A percentile compares a stretch with the other conserved stretches of the same genome.
phyloP scores from a whole-genome alignment of 2,329 filamentous ascomycete genomes.

The Cercospora berteroae region DNA sequence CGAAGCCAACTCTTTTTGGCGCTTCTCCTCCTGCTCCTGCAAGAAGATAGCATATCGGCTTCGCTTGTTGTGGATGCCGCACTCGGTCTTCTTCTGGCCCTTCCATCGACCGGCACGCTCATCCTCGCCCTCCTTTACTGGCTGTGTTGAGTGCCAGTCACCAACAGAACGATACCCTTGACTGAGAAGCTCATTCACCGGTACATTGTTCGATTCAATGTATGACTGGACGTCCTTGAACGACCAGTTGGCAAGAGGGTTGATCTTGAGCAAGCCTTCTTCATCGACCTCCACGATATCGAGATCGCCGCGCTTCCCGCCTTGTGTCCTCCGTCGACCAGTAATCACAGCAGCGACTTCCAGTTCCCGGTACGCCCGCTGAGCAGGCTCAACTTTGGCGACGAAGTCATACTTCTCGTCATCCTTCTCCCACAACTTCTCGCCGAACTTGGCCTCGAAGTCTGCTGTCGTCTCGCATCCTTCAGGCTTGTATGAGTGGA shows the following conservation, averaged over 20 bases:
- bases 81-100: conserved; percentile 93
- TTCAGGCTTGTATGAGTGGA: conserved; percentile 88
- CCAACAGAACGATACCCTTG: conserved; percentile 96
- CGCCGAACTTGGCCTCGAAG: conserved; percentile 79
- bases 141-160: conserved; percentile 95
- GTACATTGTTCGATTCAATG: conserved; percentile 79
- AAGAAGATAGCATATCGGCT: conserved; percentile 88
- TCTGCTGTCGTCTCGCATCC: conserved; percentile 69
- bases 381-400: conserved; percentile 94
- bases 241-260: conserved; percentile 90
- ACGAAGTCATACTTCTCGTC: conserved; percentile 93
- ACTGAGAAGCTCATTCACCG: conserved; percentile 90
- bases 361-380: conserved; percentile 84
- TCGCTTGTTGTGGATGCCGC: conserved; percentile 97
- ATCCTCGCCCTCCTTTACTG: conserved; percentile 86
- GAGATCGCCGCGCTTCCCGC: conserved; percentile 84
- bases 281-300: conserved; percentile 93
- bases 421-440: conserved; percentile 78
- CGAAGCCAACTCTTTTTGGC: conserved; percentile 54
- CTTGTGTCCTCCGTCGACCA: conserved; percentile 86
- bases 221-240: conserved; percentile 89
- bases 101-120: conserved; percentile 97
- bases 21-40: conserved; percentile 68
- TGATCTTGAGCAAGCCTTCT: conserved; percentile 91
- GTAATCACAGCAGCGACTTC: conserved; percentile 88